A percentile compares a stretch with the other conserved stretches of the same genome.
phyloP scores from a whole-genome alignment of 73 alveolate genomes.

The Paramecium primaurelia region DNA sequence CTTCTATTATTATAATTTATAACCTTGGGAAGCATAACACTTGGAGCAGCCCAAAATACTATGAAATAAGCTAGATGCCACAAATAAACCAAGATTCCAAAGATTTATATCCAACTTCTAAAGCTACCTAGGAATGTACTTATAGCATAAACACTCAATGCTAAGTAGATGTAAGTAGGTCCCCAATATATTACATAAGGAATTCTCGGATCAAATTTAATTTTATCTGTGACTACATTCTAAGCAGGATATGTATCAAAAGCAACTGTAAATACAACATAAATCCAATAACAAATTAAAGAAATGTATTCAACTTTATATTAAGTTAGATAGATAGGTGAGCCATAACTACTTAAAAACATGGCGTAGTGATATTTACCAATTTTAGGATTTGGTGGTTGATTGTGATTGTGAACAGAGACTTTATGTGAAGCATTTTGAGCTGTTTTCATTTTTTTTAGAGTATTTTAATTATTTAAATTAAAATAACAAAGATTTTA shows the following conservation, averaged over 20 bases:
- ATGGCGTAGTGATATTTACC: slow-evolving; percentile 38
- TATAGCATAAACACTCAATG: background rate
- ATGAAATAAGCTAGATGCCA: slow-evolving; percentile 38
- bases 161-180: slow-evolving; percentile 4
- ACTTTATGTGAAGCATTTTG: background rate
- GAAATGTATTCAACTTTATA: slow-evolving; percentile 28
- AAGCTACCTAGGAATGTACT: background rate
- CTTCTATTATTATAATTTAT: background rate
- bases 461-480: background rate
- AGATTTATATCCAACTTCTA: background rate
- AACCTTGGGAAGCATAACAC: slow-evolving; percentile 15
- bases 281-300: slow-evolving; percentile 9
- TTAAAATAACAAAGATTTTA: background rate
- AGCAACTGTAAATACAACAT: slow-evolving; percentile 15
- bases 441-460: background rate
- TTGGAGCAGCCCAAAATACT: slow-evolving; percentile 43
- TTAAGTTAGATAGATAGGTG: slow-evolving; percentile 13
- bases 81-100: slow-evolving; percentile 19
- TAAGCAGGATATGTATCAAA: slow-evolving; percentile 39
- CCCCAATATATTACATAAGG: slow-evolving; percentile 16
- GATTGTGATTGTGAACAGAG: slow-evolving; percentile 8
- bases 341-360: slow-evolving; percentile 26
- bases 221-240: slow-evolving; percentile 9
- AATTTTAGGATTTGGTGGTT: background rate
- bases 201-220: background rate